Base-by-base conservation (phyloP, 257 asterid genomes). In the Jacaranda copaia region DNA sequence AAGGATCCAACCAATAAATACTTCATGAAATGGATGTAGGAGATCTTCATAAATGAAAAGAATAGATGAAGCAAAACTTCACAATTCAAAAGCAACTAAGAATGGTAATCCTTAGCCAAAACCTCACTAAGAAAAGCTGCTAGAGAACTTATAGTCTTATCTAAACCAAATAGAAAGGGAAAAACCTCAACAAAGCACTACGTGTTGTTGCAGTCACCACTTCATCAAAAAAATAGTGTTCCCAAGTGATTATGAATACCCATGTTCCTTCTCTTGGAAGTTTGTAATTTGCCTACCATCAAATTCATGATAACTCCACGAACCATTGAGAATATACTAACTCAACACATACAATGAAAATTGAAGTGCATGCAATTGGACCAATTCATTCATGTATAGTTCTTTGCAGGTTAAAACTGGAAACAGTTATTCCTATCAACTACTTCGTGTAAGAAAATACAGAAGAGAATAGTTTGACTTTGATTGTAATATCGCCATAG, bases 1-100 rank as follows among this genome's bases (percentile, higher is more conserved):
- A 25, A 16, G 77, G 49, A 77, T 69, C 55, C 52, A 57, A 68
- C 71, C 68, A 78, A 70, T 32, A 75, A 45, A 57, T 11, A 51
- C n/a, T 56, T 56, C 68, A 60, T 15, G 8, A 19, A 16, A 25
- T 36, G 35, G 66, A 63, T 36, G 36, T 12, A 15, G 51, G 46
- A 75, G 42, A 13, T 60, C 52, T 36, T 14, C 2, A n/a, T 13
- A 35, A 51, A 65, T 55, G 63, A 58, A 64, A 53, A 15, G 36
- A 5, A 13, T 46, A 40, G 57, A 52, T 48, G 48, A 25, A 25
- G 32, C 32, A 0, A 1, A 25, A 25, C 32, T 25, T 63, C 62
- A 42, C 20, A 25, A 43, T 58, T 57, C 36, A 20, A 75, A 9
- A 45, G 60, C 25, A 49, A 9, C 13, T 5, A 32, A 7, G 16